Evolutionary conservation across 2,329 filamentous ascomycete species (phyloP).

Genomic region (Clarireedia hainanense): DNA sequence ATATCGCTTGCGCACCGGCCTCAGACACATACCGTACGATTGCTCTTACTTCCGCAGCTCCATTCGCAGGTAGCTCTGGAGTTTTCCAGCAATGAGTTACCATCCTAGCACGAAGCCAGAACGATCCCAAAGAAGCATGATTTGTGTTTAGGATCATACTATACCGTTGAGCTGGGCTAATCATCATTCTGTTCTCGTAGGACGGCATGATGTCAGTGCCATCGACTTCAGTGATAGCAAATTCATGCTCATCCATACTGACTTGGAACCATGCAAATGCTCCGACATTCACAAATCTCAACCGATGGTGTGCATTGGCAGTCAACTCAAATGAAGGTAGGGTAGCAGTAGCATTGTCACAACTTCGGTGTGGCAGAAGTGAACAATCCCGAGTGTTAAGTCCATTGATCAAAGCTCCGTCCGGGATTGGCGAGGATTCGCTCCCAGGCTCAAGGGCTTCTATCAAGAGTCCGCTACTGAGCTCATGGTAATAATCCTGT

Average conservation of each 20-base stretch:
- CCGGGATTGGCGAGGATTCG: slow-evolving; percentile 36
- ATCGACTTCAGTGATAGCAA: slow-evolving; percentile 62
- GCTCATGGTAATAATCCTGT: slow-evolving; percentile 67
- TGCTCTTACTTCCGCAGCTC: slow-evolving; percentile 39
- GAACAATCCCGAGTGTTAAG: slow-evolving; percentile 36
- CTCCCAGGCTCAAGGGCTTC: slow-evolving; percentile 34
- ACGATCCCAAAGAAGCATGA: slow-evolving; percentile 43
- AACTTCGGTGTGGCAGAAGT: slow-evolving; percentile 32
- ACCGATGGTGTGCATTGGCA: slow-evolving; percentile 51
- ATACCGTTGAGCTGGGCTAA: slow-evolving; percentile 65
- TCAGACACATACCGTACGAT: slow-evolving; percentile 38
- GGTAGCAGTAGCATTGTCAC: slow-evolving; percentile 34
- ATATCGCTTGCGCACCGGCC: background rate
- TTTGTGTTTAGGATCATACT: slow-evolving; percentile 57
- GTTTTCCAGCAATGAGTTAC: slow-evolving; percentile 51
- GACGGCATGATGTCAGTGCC: slow-evolving; percentile 57
- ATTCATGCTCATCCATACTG: slow-evolving; percentile 58
- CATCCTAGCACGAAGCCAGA: slow-evolving; percentile 59
- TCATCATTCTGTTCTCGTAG: slow-evolving; percentile 51
- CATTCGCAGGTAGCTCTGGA: slow-evolving; percentile 36
- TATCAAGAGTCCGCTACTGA: slow-evolving; percentile 35
- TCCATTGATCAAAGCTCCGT: slow-evolving; percentile 40
- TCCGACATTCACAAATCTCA: slow-evolving; percentile 63
- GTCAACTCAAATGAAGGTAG: slow-evolving; percentile 39
- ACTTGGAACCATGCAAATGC: slow-evolving; percentile 67